Percentiles rank a stretch among this genome's conserved stretches.
Evolutionary conservation across 768 basidiomycete genomes (phyloP).

Genomic region (Galerina sulciceps): DNA sequence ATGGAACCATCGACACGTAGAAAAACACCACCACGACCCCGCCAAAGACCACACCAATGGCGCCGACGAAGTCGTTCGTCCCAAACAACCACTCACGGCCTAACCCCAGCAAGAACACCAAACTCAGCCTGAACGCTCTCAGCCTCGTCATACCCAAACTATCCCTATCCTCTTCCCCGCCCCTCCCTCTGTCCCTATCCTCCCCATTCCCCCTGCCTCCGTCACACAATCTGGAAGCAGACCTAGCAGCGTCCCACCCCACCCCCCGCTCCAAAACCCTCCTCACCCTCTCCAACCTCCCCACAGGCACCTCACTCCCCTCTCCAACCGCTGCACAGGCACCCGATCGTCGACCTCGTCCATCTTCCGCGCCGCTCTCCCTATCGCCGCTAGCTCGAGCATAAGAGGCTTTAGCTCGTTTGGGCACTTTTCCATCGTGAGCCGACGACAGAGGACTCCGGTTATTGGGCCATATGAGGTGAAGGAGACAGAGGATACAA

Average conservation of each 20-base stretch:
- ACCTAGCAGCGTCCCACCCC: constrained; percentile 35
- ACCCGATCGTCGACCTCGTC: constrained; percentile 55
- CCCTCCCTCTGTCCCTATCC: constrained; percentile 32
- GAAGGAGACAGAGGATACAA: constrained; percentile 59
- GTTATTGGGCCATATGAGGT: constrained; percentile 54
- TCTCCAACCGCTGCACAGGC: constrained; percentile 52
- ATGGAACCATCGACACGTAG: no score
- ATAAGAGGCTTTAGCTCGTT: constrained; percentile 67
- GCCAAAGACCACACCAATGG: no score
- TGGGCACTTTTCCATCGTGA: constrained; percentile 69
- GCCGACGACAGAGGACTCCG: constrained; percentile 58
- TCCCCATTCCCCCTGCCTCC: no score
- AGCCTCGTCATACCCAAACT: constrained; percentile 73
- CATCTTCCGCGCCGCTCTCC: constrained; percentile 47
- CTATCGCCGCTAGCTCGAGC: constrained; percentile 65
- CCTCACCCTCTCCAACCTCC: constrained; percentile 63
- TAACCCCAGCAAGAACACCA: constrained; percentile 60
- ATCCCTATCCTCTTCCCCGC: constrained; percentile 65
- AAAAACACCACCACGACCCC: no score
- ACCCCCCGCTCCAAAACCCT: constrained; percentile 63
- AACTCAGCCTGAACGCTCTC: constrained; percentile 75
- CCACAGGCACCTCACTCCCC: constrained; percentile 34
- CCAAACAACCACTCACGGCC: constrained; percentile 18
- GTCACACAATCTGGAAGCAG: no score
- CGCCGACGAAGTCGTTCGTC: no score